Evolutionary conservation across 2,329 filamentous ascomycete species (phyloP).

Genomic region (Botrytis paeoniae): DNA sequence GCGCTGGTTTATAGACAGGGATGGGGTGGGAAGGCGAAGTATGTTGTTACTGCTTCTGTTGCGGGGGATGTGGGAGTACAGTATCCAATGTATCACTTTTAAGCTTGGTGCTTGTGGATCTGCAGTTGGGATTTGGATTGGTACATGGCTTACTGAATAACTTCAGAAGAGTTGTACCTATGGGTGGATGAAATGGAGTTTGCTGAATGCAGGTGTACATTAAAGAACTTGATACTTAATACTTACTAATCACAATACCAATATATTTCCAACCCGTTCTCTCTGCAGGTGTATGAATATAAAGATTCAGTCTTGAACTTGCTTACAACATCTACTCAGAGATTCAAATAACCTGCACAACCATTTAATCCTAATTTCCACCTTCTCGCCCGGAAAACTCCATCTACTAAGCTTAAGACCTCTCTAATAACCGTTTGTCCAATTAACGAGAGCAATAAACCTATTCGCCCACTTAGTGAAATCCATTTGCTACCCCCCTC

Average conservation of each 20-base stretch:
- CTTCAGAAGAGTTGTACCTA: not conserved
- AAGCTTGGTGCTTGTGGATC: not conserved
- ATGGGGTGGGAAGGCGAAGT: not conserved
- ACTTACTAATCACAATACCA: not conserved
- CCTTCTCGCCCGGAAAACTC: too few species aligned
- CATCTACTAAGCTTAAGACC: not conserved
- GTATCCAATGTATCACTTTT: not conserved
- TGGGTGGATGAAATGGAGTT: not conserved
- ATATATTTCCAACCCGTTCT: not conserved
- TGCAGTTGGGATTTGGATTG: not conserved
- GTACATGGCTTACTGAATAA: not conserved
- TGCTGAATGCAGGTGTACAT: not conserved
- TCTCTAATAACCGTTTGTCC: not conserved
- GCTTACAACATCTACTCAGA: not conserved
- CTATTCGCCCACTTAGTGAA: too few species aligned
- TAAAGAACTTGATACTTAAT: not conserved
- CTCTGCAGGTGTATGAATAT: not conserved
- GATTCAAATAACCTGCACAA: not conserved
- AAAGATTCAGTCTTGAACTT: rapidly evolving
- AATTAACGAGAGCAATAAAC: not conserved
- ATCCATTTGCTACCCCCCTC: too few species aligned
- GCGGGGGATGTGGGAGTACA: not conserved
- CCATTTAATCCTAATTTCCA: not conserved
- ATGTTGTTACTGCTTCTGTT: not conserved
- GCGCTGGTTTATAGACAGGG: not conserved